A percentile compares a stretch with the other conserved stretches of the same genome.
Conservation (phyloP, 2,329 filamentous ascomycete species). For the Colletotrichum graminicola region DNA sequence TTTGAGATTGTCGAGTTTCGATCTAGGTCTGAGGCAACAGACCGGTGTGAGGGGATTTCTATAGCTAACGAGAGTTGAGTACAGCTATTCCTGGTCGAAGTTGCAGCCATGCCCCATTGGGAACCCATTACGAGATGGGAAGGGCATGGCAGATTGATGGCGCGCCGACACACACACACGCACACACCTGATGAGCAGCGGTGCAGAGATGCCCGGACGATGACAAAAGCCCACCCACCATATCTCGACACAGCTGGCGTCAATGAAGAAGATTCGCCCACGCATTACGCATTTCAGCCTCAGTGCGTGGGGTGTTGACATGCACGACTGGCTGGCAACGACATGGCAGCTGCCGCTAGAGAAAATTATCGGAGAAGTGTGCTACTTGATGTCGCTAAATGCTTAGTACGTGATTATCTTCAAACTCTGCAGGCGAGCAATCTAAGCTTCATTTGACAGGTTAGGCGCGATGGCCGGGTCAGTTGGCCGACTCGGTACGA, state of each 20-base stretch:
- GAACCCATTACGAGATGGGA: conserved; percentile 39
- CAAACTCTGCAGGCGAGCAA: background rate
- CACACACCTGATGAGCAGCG: background rate
- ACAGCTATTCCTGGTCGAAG: conserved; percentile 24
- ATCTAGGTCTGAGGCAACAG: background rate
- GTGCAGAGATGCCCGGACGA: conserved; percentile 16
- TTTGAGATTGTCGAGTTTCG: background rate
- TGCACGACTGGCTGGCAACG: conserved; percentile 11
- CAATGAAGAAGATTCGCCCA: conserved; percentile 14
- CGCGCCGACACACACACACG: background rate
- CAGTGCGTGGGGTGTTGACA: conserved; percentile 31
- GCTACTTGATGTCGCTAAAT: background rate
- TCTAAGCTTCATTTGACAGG: conserved; percentile 1
- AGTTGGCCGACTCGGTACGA: conserved; percentile 10
- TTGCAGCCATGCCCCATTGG: conserved; percentile 17
- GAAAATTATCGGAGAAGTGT: background rate
- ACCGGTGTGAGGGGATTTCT: background rate
- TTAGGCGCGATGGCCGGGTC: conserved; percentile 14
- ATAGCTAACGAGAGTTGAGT: conserved; percentile 12
- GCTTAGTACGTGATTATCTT: background rate
- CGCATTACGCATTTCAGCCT: conserved; percentile 32
- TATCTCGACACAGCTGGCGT: background rate
- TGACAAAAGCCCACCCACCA: conserved; percentile 6
- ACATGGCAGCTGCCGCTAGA: conserved; percentile 15
- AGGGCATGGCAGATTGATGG: conserved; percentile 18